A percentile compares a stretch with the other conserved stretches of the same genome.
These are phyloP conservation scores for Nothomitra cinnamomea DNA, from an alignment of 2,329 filamentous ascomycete species.

Conservation along the genomic window DNA sequence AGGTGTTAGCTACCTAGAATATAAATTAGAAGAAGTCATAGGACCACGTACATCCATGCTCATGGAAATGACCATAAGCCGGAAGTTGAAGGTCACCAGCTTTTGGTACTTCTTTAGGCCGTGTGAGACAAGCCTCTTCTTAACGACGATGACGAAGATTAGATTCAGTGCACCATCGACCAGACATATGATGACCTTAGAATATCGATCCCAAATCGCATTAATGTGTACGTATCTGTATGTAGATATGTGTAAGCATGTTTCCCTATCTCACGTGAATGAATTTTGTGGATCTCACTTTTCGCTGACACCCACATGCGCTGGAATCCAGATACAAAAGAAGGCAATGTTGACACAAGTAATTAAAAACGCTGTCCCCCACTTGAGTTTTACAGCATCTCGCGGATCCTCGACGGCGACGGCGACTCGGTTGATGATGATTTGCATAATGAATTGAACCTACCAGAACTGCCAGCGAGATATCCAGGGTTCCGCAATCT, in stretches of 20 bases:
- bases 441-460: no score
- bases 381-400: conserved; percentile 20
- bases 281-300: no score
- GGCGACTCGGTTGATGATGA: conserved; percentile 8
- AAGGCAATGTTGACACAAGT: conserved; percentile 20
- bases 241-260: conserved; percentile 8
- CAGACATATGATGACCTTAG: conserved; percentile 21
- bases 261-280: no score
- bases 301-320: conserved; percentile 15
- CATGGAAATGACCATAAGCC: conserved; percentile 32
- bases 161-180: conserved; percentile 21
- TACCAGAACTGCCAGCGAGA: no score
- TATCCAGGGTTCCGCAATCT: no score
- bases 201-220: conserved; percentile 21
- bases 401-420: conserved; percentile 6
- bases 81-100: conserved; percentile 32
- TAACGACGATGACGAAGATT: conserved; percentile 18
- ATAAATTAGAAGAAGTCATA: not conserved
- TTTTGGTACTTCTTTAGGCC: conserved; percentile 34
- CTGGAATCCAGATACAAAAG: conserved; percentile 25
- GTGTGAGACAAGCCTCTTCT: conserved; percentile 29
- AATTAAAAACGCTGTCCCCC: conserved; percentile 20
- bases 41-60: conserved; percentile 29
- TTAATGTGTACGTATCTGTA: conserved; percentile 19
- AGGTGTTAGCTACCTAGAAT: not conserved